Base-by-base conservation (phyloP, 768 basidiomycete genomes). In the Chalciporus sphaerocephalus region DNA sequence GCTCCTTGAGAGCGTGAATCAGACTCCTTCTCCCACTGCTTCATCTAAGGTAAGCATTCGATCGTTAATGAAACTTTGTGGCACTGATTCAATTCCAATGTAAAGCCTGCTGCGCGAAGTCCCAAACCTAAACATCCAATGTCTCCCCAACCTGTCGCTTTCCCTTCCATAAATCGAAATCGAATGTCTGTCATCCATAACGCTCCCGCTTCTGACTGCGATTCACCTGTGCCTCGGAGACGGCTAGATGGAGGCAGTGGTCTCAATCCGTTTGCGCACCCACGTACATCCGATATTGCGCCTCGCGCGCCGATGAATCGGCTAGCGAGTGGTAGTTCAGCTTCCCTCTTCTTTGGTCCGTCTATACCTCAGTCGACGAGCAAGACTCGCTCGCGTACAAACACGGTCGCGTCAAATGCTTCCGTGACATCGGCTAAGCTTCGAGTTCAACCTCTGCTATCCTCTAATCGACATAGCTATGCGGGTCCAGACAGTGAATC, bases 331-430 rank as follows among this genome's bases (percentile, higher is more conserved):
- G 57, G 53, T 8, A 68, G 77, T 54, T 75, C 79, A 2, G 83
- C 81, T 15, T 80, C 83, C 0, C 64, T 84, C 10, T 86, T 87
- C 62, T 87, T 87, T 56, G 85, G 83, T 2, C 65, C 65, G 2
- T 60, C 65, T n/a, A 65, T 67, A 7, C 65, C 66, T 36, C 66
- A 64, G 38, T 40, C 56, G 2, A n/a, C 45, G 17, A 44, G 32
- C 42, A 55, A 56, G 55, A 34, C 56, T 9, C 61, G 50, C 27
- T 47, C 54, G 33, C 59, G 53, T 15, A 67, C 61, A 27, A 50
- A 22, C 38, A 35, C 59, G 36, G 34, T 28, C 2, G 21, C 50
- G 5, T 60, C 63, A 1, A 63, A 53, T 27, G 45, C 47, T 15
- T 11, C 52, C 15, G 40, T 42, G 0, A 35, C 53, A 6, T 30